Base-by-base conservation (phyloP, 1,284 basidiomycete genomes). In the Cryptococcus sp. region DNA sequence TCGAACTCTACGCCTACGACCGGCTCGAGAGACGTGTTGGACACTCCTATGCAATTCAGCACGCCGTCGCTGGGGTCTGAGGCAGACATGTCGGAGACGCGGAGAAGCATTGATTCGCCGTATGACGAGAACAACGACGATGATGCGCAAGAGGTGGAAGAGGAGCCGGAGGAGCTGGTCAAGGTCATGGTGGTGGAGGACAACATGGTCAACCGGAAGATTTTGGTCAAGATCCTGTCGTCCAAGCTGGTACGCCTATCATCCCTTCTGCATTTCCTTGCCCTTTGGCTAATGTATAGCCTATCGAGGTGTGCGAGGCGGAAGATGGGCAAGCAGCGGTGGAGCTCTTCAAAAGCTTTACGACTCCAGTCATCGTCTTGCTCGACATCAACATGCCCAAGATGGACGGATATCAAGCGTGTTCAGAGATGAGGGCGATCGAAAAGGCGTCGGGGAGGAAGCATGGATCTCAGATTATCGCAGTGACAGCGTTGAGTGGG, bases 311-410 rank as follows among this genome's bases (percentile, higher is more conserved):
- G 36, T 36, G 45, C 39, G 68, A 71, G 50, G 68, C 69, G 1
- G 65, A 56, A 21, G 68, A 73, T 55, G 71, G 71, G 10, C 45
- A 60, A 4, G 65, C 60, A 25, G 71, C 71, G 23, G 62, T 73
- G 2, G 55, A 62, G 14, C 54, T 48, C 23, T 73, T 73, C 56
- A 52, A 53, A 35, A 37, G 56, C 5, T 59, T 69, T 28, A 45
- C 37, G 14, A 11, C 25, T 2, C 60, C 59, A 2, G 52, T 39
- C 7, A 60, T 65, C n/a, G 46, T 71, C 9, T 52, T 73, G 11
- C 58, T 71, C 14, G 71, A 73, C 46, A 71, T 73, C 51, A 73
- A 70, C 51, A 73, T 73, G 71, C 71, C 71, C 5, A 58, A 57
- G 16, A 68, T 69, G 60, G 68, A 73, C 52, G 71, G 71, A 5